phyloP scores from a whole-genome alignment of 2,329 filamentous ascomycete genomes.

The Aspergillus sp. region DNA sequence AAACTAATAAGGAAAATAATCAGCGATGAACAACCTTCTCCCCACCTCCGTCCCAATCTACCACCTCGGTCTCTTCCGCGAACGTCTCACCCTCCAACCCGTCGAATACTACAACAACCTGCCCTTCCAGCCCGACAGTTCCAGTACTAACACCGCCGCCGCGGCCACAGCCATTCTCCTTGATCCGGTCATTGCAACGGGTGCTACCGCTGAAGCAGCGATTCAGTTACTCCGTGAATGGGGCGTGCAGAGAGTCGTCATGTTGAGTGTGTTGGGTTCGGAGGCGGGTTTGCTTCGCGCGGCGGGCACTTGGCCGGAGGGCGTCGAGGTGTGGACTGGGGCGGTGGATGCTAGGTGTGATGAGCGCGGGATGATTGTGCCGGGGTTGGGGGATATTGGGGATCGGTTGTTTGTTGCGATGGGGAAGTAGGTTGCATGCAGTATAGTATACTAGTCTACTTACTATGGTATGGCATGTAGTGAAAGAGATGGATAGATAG shows the following conservation, averaged over 20 bases:
- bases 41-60: slow-evolving; percentile 79
- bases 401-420: slow-evolving; percentile 87
- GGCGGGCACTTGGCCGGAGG: slow-evolving; percentile 71
- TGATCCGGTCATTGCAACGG: slow-evolving; percentile 92
- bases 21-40: slow-evolving; percentile 76
- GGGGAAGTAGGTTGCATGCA: slow-evolving; percentile 63
- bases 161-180: slow-evolving; percentile 76
- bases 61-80: slow-evolving; percentile 92
- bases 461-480: no score
- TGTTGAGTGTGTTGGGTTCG: slow-evolving; percentile 75
- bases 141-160: slow-evolving; percentile 43
- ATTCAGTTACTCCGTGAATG: slow-evolving; percentile 88
- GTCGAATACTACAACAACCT: slow-evolving; percentile 99
- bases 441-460: no score
- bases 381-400: slow-evolving; percentile 86
- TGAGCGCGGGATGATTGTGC: slow-evolving; percentile 83
- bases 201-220: slow-evolving; percentile 83
- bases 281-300: slow-evolving; percentile 69
- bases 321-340: slow-evolving; percentile 70
- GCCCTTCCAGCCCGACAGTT: slow-evolving; percentile 59
- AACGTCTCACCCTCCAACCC: slow-evolving; percentile 80
- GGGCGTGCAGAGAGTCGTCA: slow-evolving; percentile 80
- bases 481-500: background rate
- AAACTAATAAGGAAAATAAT: background rate
- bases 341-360: slow-evolving; percentile 74